These are phyloP conservation scores for Termitomyces sp. DNA, from an alignment of 768 basidiomycete species.

Conservation along the genomic window DNA sequence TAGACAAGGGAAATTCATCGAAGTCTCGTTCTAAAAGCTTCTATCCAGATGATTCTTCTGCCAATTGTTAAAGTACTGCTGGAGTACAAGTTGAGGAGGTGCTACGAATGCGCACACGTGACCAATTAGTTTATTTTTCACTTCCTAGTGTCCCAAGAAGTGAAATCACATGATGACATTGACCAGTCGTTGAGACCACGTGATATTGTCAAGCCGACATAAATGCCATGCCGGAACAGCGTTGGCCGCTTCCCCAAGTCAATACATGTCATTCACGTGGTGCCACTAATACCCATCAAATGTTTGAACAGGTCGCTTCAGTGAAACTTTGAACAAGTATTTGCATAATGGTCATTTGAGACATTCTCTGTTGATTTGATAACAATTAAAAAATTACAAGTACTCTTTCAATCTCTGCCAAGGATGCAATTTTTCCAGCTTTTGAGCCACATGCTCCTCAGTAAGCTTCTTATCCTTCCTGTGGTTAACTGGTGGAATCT, in stretches of 20 bases:
- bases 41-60: slow-evolving; percentile 8
- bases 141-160: too few species aligned
- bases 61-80: too few species aligned
- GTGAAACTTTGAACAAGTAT: background rate
- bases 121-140: too few species aligned
- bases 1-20: slow-evolving; percentile 22
- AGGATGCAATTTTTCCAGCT: background rate
- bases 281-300: background rate
- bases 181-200: too few species aligned
- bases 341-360: background rate
- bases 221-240: too few species aligned
- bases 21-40: slow-evolving; percentile 7
- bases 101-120: too few species aligned
- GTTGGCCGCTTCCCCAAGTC: too few species aligned
- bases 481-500: background rate
- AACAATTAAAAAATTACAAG: background rate
- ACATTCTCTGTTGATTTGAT: background rate
- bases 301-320: background rate
- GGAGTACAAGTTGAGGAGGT: too few species aligned
- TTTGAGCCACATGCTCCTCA: background rate
- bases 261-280: too few species aligned
- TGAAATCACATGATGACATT: too few species aligned
- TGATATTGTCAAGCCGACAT: too few species aligned
- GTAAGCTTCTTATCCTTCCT: background rate
- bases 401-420: background rate